A percentile compares a stretch with the other conserved stretches of the same genome.
These are phyloP conservation scores for Sechiopsis laciniata DNA, from an alignment of 306 rosid species.

Conservation along the genomic window DNA sequence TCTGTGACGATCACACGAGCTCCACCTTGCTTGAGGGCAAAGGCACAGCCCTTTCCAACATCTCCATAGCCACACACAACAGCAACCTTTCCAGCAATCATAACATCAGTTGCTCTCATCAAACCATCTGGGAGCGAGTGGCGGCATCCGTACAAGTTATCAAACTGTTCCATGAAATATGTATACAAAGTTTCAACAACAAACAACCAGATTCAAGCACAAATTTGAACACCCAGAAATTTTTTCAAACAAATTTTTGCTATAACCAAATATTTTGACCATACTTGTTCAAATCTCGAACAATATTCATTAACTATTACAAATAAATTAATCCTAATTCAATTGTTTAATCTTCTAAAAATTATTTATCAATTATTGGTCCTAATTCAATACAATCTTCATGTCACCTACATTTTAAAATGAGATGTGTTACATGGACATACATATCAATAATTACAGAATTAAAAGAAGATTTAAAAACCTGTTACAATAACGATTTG, in stretches of 20 bases:
- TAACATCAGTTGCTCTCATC: constrained; percentile 97
- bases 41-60: constrained; percentile 98
- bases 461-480: too few relatives aligned
- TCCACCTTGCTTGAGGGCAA: constrained; percentile 88
- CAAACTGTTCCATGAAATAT: constrained; percentile 46
- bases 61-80: constrained; percentile 89
- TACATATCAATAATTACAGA: too few relatives aligned
- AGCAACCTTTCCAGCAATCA: constrained; percentile 93
- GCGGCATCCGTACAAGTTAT: constrained; percentile 96
- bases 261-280: background rate
- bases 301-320: background rate
- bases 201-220: background rate
- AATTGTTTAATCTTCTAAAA: background rate
- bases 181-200: background rate
- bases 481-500: too few relatives aligned
- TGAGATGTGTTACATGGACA: too few relatives aligned
- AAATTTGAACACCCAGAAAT: background rate
- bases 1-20: constrained; percentile 88
- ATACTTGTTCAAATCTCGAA: background rate
- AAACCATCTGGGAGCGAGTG: constrained; percentile 97
- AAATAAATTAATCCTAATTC: background rate
- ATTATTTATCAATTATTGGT: too few relatives aligned
- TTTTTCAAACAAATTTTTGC: background rate
- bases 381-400: too few relatives aligned
- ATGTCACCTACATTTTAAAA: too few relatives aligned